Conservation (phyloP, 495 filamentous ascomycete species). For the Massariosphaeria phaeospora region DNA sequence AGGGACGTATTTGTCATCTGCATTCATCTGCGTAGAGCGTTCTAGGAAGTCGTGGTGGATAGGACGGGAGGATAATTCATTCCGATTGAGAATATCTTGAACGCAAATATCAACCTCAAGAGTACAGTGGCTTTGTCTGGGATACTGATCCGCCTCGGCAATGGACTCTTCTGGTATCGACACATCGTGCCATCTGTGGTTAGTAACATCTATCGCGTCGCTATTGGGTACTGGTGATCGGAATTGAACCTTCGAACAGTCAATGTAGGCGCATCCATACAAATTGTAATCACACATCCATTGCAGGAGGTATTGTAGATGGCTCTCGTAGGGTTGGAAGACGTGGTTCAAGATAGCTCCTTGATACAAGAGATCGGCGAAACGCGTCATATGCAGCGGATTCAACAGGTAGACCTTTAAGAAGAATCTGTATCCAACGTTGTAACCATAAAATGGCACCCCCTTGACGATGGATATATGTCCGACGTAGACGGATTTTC, state of each 20-base stretch:
- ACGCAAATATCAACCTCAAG: slow-evolving; percentile 86
- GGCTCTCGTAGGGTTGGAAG: slow-evolving; percentile 90
- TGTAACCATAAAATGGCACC: slow-evolving; percentile 89
- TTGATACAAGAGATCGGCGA: slow-evolving; percentile 79
- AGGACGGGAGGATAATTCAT: slow-evolving; percentile 61
- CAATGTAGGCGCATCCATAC: slow-evolving; percentile 85
- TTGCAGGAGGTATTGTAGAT: slow-evolving; percentile 84
- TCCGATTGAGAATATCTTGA: slow-evolving; percentile 81
- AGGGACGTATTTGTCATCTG: slow-evolving; percentile 75
- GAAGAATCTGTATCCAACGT: slow-evolving; percentile 86
- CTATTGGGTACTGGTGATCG: slow-evolving; percentile 69
- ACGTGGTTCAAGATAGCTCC: slow-evolving; percentile 75
- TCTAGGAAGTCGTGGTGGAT: slow-evolving; percentile 89
- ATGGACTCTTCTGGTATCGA: slow-evolving; percentile 55
- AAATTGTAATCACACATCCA: slow-evolving; percentile 99
- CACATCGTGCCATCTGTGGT: slow-evolving; percentile 74
- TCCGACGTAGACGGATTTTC: slow-evolving; percentile 69
- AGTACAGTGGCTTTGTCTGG: slow-evolving; percentile 77
- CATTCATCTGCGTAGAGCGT: slow-evolving; percentile 54
- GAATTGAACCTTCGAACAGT: slow-evolving; percentile 63
- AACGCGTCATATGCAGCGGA: slow-evolving; percentile 70
- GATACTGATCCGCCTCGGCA: slow-evolving; percentile 57
- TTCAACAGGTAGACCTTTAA: slow-evolving; percentile 93
- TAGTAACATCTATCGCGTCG: slow-evolving; percentile 50
- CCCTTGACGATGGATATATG: slow-evolving; percentile 90